Base-by-base conservation (phyloP, 1,284 basidiomycete species). In the Porodaedalea pini region DNA sequence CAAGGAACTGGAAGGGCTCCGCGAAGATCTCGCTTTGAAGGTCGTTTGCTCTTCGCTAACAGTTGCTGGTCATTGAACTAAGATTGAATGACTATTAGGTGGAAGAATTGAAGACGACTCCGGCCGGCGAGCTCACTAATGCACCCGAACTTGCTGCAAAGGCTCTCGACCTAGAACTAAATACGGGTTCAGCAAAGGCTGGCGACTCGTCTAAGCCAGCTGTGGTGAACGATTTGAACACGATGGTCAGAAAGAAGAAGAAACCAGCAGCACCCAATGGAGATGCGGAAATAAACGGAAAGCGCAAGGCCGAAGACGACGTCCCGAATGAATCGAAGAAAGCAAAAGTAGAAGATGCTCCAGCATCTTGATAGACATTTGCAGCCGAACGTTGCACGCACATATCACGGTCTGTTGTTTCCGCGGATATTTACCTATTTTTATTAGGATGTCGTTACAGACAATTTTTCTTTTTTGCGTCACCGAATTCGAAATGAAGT, bases 241-340 rank as follows among this genome's bases (percentile, higher is more conserved):
- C 80, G 10, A 86, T 91, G 69, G 88, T 92, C 25, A 86, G 87
- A 68, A 94, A 92, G 77, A 93, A 92, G 78, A 92, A 90, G 71
- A 86, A 83, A 68, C 80, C 78, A 56, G 59, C 70, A 31, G 71
- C 71, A 3, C 45, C 57, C 10, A 49, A 29, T 40, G 56, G 31
- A 27, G 55, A 49, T 32, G 47, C 63, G 1, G 62, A 66, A n/a
- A 57, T 64, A 23, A 65, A 66, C 32, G 70, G 71, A 23, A 90
- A 90, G 68, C 80, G 88, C 51, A 90, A 88, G 69, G 85, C 83
- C 1, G 85, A 86, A n/a, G 78, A 77, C 6, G 81, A 80, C 3
- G 72, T 67, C 7, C 76, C 76, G 19, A 69, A 68, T 21, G 17
- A 75, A 76, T 82, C 83, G 63, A 92, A 92, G 70, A 90, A 86